These are phyloP conservation scores for Boletus reticuloceps DNA, from an alignment of 768 basidiomycete species.

Conservation along the genomic window DNA sequence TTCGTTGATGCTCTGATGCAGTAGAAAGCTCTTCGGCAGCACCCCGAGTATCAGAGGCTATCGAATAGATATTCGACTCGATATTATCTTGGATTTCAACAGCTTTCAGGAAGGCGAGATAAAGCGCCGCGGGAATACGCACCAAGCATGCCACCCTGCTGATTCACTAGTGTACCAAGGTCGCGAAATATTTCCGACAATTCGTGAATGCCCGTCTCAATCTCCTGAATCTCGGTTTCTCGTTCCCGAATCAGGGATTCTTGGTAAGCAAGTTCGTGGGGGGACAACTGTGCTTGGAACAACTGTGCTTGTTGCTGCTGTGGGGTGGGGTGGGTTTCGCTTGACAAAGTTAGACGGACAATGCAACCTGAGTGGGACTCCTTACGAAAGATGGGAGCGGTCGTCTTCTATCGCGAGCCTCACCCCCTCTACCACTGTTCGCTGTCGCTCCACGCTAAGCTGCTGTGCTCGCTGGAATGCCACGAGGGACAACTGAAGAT, in stretches of 20 bases:
- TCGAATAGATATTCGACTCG: conserved; percentile 87
- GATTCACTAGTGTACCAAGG: conserved; percentile 88
- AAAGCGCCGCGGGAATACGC: conserved; percentile 24
- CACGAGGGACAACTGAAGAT: conserved; percentile 84
- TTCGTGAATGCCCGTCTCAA: conserved; percentile 96
- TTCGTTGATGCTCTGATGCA: conserved; percentile 92
- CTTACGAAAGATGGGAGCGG: conserved; percentile 33
- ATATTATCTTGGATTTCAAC: conserved; percentile 71
- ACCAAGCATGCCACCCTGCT: conserved; percentile 96
- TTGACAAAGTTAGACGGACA: conserved; percentile 14
- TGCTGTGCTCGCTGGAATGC: conserved; percentile 93
- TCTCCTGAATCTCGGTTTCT: conserved; percentile 92
- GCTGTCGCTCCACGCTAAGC: conserved; percentile 84
- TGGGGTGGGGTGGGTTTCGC: conserved; percentile 42
- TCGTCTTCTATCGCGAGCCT: conserved; percentile 84
- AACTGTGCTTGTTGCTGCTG: conserved; percentile 69
- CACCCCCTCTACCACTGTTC: conserved; percentile 84
- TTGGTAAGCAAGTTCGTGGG: conserved; percentile 92
- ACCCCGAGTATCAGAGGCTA: conserved; percentile 75
- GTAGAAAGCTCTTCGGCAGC: conserved; percentile 86
- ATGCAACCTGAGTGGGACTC: background rate
- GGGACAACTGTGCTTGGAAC: conserved; percentile 72
- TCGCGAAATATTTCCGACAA: conserved; percentile 95
- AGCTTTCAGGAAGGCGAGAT: background rate
- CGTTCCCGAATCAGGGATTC: conserved; percentile 82